Base-by-base conservation (phyloP, 495 filamentous ascomycete species). In the Lepraria neglecta region DNA sequence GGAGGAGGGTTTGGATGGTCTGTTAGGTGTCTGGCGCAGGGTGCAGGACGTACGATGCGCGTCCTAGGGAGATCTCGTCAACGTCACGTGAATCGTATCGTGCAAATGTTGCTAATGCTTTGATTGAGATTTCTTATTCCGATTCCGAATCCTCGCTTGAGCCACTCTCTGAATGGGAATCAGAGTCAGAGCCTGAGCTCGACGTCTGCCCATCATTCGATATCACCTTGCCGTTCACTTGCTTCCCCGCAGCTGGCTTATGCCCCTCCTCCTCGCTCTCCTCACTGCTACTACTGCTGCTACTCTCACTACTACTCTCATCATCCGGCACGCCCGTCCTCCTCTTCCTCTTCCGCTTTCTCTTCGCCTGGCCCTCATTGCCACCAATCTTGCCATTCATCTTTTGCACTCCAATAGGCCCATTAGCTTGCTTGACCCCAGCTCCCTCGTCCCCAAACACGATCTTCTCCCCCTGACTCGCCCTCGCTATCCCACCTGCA, bases 341-440 rank as follows among this genome's bases (percentile, higher is more conserved):
- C 44, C 75, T 71, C 51, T 70, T 62, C 51, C 47, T 79, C 61
- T 76, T 66, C 58, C 84, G 85, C 67, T 82, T 78, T 66, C 82
- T 77, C 73, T 84, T 84, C 65, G 79, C 69, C 79, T 79, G 24
- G 38, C 73, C 71, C 64, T 76, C 74, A 15, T 35, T 24, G 53
- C 45, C 61, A 21, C 46, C 14, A 19, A 10, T 35, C 33, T 19
- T 47, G 12, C 54, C 55, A n/a, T 45, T 52, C 43, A 43, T 56
- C 27, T 24, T 61, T 15, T 45, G 31, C 27, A 45, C 0, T 3
- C 11, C 30, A 27, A 12, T 62, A 28, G 46, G 0, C 6, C 11
- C 30, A 27, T n/a, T 62, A 24, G 53, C 19, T 24, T 24, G 24
- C 24, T 24, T 24, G 35, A 35, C n/a, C 30, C 40, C 46, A 12